Evolutionary conservation across 2,329 filamentous ascomycete genomes (phyloP).

Genomic region (Bipolaris oryzae): DNA sequence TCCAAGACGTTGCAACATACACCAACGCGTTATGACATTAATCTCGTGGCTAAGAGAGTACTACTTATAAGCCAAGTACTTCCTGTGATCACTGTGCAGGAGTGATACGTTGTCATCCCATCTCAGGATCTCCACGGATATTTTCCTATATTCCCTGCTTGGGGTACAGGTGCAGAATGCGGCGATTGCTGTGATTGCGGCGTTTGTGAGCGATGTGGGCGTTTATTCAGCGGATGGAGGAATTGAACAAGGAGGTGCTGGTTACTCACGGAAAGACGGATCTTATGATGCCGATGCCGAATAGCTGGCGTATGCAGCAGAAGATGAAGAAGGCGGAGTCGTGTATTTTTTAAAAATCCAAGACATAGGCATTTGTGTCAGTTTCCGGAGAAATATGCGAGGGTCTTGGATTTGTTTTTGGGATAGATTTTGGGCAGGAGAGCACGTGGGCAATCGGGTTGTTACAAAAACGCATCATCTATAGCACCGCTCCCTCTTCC

Average conservation of each 20-base stretch:
- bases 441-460: background rate
- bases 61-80: too few species aligned
- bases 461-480: background rate
- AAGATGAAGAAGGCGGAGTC: constrained; percentile 23
- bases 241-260: constrained; percentile 38
- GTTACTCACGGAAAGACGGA: constrained; percentile 34
- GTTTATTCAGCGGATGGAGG: constrained; percentile 1
- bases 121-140: too few species aligned
- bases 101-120: too few species aligned
- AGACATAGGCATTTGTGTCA: constrained; percentile 32
- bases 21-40: too few species aligned
- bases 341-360: constrained; percentile 23
- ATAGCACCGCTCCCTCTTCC: constrained; percentile 8
- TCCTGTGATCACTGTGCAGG: too few species aligned
- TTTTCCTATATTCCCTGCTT: too few species aligned
- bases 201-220: background rate
- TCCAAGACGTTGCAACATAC: too few species aligned
- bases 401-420: constrained; percentile 18
- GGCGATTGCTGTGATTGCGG: background rate
- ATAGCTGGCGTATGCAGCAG: constrained; percentile 20
- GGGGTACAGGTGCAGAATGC: background rate
- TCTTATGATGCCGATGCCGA: constrained; percentile 19
- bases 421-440: background rate
- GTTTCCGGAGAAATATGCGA: constrained; percentile 21
- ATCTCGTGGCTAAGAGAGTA: too few species aligned